Conservation (phyloP, 2,329 filamentous ascomycete genomes). For the Aspergillus floridensis region DNA sequence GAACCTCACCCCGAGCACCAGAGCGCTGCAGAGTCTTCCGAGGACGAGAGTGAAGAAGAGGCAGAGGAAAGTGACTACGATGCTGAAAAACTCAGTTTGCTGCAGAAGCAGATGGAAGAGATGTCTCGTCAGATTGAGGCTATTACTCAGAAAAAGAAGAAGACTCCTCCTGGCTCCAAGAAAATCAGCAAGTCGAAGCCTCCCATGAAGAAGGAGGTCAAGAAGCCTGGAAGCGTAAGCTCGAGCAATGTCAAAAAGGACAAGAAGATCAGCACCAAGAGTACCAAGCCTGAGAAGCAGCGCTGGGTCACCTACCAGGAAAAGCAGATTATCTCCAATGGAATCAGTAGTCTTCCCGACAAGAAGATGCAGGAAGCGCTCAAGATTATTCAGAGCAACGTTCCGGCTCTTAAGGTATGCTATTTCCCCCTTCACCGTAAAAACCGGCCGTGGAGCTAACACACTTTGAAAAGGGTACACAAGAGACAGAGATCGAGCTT, state of each 20-base stretch:
- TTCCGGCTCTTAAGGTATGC: conserved; percentile 66
- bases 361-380: conserved; percentile 77
- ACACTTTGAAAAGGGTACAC: conserved; percentile 35
- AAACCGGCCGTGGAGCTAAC: conserved; percentile 4
- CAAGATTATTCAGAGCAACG: conserved; percentile 82
- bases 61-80: conserved; percentile 65
- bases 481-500: conserved; percentile 49
- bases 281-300: conserved; percentile 51
- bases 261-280: conserved; percentile 44
- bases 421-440: not conserved
- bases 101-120: conserved; percentile 70
- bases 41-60: conserved; percentile 71
- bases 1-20: conserved; percentile 64
- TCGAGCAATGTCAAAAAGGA: conserved; percentile 27
- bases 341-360: conserved; percentile 76
- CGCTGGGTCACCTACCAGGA: conserved; percentile 71
- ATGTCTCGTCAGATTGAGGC: conserved; percentile 66
- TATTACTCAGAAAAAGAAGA: conserved; percentile 60
- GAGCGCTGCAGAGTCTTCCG: conserved; percentile 60
- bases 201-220: conserved; percentile 33
- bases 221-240: conserved; percentile 28
- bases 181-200: conserved; percentile 41
- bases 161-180: conserved; percentile 52
- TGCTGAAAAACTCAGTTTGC: conserved; percentile 60
- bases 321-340: conserved; percentile 86